Base-by-base conservation (phyloP, 495 filamentous ascomycete species). In the Neurospora sp. region DNA sequence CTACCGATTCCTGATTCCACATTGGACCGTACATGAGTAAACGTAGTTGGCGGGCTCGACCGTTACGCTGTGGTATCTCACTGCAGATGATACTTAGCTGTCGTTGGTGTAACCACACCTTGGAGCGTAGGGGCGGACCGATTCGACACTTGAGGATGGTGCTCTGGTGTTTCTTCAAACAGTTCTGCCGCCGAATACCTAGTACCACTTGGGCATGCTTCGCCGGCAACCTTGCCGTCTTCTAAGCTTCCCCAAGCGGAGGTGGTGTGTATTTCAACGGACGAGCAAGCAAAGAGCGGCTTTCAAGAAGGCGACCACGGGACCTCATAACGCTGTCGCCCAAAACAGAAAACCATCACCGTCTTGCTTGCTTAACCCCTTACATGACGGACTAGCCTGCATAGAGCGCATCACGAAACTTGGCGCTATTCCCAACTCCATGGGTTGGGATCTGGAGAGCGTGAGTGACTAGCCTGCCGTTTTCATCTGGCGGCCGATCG, bases 401-500 rank as follows among this genome's bases (percentile, higher is more conserved):
- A 31, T 20, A 40, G 38, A 68, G 61, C 61, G 71, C 53, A 72
- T 72, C 71, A 18, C 71, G 71, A 69, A 72, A 72, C 71, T 45
- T 72, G 65, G 71, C 59, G 44, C 53, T 35, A 35, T 70, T 39
- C 53, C 79, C 59, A 77, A 81, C 71, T 73, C 80, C 48, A 79
- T 65, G 53, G 27, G 7, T 37, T 35, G 53, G 53, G 53, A 65
- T 65, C 22, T 35, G 53, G 27, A 65, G 53, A 18, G 53, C 53
- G 53, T 61, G 1, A 53, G 45, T 27, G 20, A 53, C 45, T 53
- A 53, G 20, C 48, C 48, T 59, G 10, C 22, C 20, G 10, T 65
- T 65, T 35, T 35, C 5, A 65, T 35, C 45, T 53, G 53, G 12
- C 10, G 27, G 16, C 27, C 53, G 2, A 65, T 65, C 53, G 53